Base-by-base conservation (phyloP, 257 asterid species). In the Solanum gracilifrons region DNA sequence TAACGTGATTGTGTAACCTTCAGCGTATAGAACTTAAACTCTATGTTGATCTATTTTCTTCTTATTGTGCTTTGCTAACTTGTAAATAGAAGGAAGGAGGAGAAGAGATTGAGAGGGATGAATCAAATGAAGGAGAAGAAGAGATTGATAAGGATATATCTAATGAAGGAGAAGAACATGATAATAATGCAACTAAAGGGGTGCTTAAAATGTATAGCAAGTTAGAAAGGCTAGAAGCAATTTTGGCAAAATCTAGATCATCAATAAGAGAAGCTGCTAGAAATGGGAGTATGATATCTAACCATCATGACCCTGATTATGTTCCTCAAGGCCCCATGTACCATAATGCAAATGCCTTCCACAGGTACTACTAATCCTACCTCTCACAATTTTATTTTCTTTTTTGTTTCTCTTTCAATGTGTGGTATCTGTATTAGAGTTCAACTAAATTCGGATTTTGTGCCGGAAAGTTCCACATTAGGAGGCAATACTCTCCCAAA, bases 331-430 rank as follows among this genome's bases (percentile, higher is more conserved):
- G 92, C 21, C 89, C 90, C 37, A 87, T 88, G 73, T 90, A 92
- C 83, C 85, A 86, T 51, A 92, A 92, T 66, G 92, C 93, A 11
- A 89, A 92, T 71, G 89, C 90, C 87, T 92, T 92, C 37, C 94
- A 89, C 64, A 87, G 91, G 94, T 90, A 87, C 55, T 90, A 87
- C 55, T 51, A 69, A 64, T 36, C 76, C 31, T 23, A 33, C 25
- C 29, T 10, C 36, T 13, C 36, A 33, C 60, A 48, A 71, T 3
- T 6, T 29, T 15, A 68, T 68, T 68, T 68, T 12, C 0, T 29
- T 69, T 29, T 69, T 29, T 33, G 21, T 29, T 69, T 69, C 6
- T 55, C 12, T 27, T 29, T 13, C 29, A 5, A 11, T 62, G 31
- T 27, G 32, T 20, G 23, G 62, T 27, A 12, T 66, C 2, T 6